A percentile compares a stretch with the other conserved stretches of the same genome.
Conservation (phyloP, 352 stramenopile species). For the Saprolegnia parasitica region DNA sequence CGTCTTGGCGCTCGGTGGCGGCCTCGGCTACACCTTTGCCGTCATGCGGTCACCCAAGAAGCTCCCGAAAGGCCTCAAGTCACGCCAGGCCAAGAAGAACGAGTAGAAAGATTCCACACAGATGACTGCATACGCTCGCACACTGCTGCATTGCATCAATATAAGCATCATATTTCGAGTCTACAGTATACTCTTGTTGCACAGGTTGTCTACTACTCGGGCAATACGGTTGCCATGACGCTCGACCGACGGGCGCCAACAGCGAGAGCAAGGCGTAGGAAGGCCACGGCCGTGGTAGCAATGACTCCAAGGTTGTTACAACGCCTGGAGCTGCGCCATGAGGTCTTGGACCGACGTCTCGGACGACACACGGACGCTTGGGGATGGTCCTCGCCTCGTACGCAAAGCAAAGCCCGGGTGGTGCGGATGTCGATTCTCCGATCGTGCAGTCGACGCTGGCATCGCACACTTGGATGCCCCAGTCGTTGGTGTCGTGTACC, state of each 20-base stretch:
- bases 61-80: too few species aligned
- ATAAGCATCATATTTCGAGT: background rate
- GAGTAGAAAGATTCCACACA: too few species aligned
- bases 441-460: conserved; percentile 30
- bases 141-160: background rate
- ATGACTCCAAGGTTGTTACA: too few species aligned
- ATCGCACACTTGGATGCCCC: conserved; percentile 73
- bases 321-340: conserved; percentile 71
- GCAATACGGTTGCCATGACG: too few species aligned
- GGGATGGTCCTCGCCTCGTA: conserved; percentile 18
- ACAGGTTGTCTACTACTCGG: background rate
- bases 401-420: conserved; percentile 60
- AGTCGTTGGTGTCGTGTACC: conserved; percentile 78
- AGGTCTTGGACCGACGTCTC: conserved; percentile 49
- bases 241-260: too few species aligned
- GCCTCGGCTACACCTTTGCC: background rate
- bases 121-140: background rate
- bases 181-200: background rate
- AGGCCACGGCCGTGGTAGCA: too few species aligned
- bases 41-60: too few species aligned
- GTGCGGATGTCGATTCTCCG: conserved; percentile 38
- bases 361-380: conserved; percentile 31
- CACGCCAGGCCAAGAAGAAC: too few species aligned
- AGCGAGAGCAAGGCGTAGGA: too few species aligned
- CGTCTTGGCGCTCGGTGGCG: background rate